These are phyloP conservation scores for Hygrophila difformis DNA, from an alignment of 257 asterid genomes.

Conservation along the genomic window DNA sequence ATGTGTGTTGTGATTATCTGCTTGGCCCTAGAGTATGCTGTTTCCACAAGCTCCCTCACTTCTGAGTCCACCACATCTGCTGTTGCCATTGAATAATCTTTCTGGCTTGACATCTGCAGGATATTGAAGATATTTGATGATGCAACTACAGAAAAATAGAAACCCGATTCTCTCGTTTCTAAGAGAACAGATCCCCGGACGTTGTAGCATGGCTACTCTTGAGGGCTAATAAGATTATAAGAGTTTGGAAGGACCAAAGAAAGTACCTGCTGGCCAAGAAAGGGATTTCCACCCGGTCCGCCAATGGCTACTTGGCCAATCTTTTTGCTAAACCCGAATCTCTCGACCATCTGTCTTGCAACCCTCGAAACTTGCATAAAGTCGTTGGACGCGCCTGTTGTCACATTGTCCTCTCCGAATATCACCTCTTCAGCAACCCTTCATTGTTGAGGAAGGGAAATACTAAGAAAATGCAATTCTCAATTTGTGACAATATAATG, in stretches of 20 bases:
- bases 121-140: no score
- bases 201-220: no score
- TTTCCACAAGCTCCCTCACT: conserved; percentile 78
- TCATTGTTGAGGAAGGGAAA: conserved; percentile 9
- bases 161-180: no score
- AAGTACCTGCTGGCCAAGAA: conserved; percentile 81
- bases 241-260: no score
- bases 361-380: conserved; percentile 98
- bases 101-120: conserved; percentile 51
- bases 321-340: conserved; percentile 94
- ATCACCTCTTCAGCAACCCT: no score
- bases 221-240: no score
- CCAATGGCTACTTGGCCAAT: conserved; percentile 96
- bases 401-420: conserved; percentile 79
- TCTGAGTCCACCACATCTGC: conserved; percentile 89
- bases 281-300: conserved; percentile 87
- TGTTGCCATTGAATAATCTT: conserved; percentile 97
- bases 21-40: conserved; percentile 66
- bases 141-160: no score
- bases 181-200: no score
- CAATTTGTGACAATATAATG: no score
- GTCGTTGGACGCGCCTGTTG: conserved; percentile 97
- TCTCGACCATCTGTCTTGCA: conserved; percentile 97
- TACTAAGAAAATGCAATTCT: no score
- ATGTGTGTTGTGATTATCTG: conserved; percentile 53